A percentile compares a stretch with the other conserved stretches of the same genome.
phyloP scores from a whole-genome alignment of 2,329 filamentous ascomycete genomes.

The Whalleya microplaca region DNA sequence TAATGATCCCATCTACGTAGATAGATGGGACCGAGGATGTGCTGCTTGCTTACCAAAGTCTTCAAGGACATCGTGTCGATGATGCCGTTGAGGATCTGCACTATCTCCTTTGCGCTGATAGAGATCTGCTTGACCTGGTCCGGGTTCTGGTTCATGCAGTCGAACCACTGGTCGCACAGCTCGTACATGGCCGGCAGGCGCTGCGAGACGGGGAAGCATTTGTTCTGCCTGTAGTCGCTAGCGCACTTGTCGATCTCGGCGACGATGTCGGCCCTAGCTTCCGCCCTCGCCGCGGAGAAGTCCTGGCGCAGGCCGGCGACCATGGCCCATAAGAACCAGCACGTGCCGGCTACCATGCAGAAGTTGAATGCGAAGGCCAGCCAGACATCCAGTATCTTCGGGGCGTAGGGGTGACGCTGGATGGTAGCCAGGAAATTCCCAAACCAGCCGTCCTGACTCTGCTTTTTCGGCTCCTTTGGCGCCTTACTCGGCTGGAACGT shows the following conservation, averaged over 20 bases:
- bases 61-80: conserved; percentile 90
- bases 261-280: conserved; percentile 69
- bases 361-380: conserved; percentile 66
- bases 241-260: conserved; percentile 75
- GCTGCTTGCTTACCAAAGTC: conserved; percentile 54
- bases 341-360: conserved; percentile 38
- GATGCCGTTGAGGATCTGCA: conserved; percentile 92
- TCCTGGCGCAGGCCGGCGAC: conserved; percentile 74
- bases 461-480: conserved; percentile 26
- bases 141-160: conserved; percentile 86
- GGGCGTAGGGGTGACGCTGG: conserved; percentile 61
- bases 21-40: neutral
- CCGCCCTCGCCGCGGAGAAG: conserved; percentile 71
- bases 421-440: conserved; percentile 52
- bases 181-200: conserved; percentile 73
- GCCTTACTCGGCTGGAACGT: conserved; percentile 32
- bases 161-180: conserved; percentile 79
- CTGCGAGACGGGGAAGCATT: conserved; percentile 65
- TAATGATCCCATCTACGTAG: no score
- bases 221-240: conserved; percentile 74
- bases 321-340: conserved; percentile 72
- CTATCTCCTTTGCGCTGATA: conserved; percentile 84
- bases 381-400: conserved; percentile 63
- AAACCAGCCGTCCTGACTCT: conserved; percentile 45
- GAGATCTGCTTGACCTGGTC: conserved; percentile 76